phyloP scores from a whole-genome alignment of 1,284 basidiomycete species.

The Puccinia novopanici region DNA sequence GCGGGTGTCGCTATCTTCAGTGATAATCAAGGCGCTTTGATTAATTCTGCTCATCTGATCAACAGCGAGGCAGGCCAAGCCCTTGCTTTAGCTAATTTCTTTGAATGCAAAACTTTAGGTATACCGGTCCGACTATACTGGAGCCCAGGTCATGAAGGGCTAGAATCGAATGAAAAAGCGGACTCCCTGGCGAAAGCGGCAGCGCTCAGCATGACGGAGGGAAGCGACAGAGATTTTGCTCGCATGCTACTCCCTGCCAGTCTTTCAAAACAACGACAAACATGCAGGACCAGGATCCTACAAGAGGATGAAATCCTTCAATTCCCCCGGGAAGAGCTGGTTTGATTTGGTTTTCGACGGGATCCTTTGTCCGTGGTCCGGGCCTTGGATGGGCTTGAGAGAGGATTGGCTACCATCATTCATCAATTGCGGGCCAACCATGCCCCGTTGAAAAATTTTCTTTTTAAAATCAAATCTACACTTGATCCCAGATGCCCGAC shows the following conservation, averaged over 20 bases:
- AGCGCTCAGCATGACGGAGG: not conserved
- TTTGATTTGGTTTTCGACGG: no score
- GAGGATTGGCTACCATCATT: no score
- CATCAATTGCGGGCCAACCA: no score
- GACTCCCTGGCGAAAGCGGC: not conserved
- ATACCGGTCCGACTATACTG: not conserved
- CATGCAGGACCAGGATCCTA: not conserved
- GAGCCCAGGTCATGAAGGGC: not conserved
- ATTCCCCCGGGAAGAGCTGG: not conserved
- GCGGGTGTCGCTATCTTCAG: no score
- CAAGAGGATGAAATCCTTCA: not conserved
- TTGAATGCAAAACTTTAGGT: not conserved
- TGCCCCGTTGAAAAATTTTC: no score
- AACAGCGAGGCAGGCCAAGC: not conserved
- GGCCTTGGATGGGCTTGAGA: no score
- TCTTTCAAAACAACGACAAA: not conserved
- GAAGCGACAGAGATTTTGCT: not conserved
- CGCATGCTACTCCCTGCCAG: no score
- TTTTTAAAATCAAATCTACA: no score
- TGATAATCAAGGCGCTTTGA: no score
- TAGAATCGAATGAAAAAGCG: not conserved
- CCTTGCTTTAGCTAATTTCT: not conserved
- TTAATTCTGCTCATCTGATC: not conserved
- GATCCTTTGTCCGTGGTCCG: no score
- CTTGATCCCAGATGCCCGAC: no score